These are phyloP conservation scores for Penicillium sp. DNA, from an alignment of 2,329 filamentous ascomycete genomes.

Conservation along the genomic window DNA sequence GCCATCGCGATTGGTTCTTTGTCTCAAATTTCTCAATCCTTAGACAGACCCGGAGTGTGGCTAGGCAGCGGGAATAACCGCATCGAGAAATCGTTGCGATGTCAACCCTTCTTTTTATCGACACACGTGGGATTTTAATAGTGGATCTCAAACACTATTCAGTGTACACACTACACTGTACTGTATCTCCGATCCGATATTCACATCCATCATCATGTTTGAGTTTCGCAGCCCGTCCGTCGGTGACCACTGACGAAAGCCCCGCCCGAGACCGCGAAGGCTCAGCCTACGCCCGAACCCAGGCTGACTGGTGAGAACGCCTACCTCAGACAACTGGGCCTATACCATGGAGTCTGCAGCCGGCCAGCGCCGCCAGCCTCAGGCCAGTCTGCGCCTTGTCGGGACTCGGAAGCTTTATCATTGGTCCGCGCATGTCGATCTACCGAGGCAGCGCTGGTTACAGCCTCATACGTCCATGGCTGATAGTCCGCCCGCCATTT, in stretches of 20 bases:
- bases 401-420: neutral
- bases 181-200: too few species aligned
- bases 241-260: neutral
- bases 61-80: conserved; percentile 2
- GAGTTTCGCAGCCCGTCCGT: too few species aligned
- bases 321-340: too few species aligned
- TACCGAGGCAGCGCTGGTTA: conserved; percentile 1
- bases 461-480: neutral
- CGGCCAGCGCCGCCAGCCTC: too few species aligned
- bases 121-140: neutral
- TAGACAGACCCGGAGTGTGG: neutral
- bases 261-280: neutral
- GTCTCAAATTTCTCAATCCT: too few species aligned
- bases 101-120: neutral
- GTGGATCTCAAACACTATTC: neutral
- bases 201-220: too few species aligned
- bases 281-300: neutral
- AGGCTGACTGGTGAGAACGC: neutral
- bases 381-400: conserved; percentile 5
- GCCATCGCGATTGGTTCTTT: neutral
- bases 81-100: conserved; percentile 6
- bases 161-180: too few species aligned
- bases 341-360: too few species aligned
- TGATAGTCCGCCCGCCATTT: neutral
- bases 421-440: conserved; percentile 5